Percentiles rank a stretch among this genome's conserved stretches.
phyloP scores from a whole-genome alignment of 2,329 filamentous ascomycete species.

The Fusarium papillatum region DNA sequence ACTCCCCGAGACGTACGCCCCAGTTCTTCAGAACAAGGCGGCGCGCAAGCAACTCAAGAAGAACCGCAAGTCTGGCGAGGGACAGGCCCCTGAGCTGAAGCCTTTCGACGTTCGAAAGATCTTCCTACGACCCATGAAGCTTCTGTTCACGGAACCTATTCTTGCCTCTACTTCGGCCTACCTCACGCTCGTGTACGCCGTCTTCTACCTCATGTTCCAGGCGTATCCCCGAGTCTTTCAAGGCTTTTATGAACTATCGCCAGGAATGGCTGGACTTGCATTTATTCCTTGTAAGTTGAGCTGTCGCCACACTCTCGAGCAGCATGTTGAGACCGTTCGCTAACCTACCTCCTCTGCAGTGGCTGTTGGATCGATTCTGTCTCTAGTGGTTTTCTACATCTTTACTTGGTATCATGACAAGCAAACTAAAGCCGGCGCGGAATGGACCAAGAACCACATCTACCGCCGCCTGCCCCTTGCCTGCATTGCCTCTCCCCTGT shows the following conservation, averaged over 20 bases:
- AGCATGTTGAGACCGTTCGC: background rate
- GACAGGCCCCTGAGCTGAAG: conserved; percentile 54
- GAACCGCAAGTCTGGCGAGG: conserved; percentile 44
- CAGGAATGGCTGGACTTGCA: conserved; percentile 60
- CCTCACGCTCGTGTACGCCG: conserved; percentile 64
- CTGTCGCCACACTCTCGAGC: conserved; percentile 39
- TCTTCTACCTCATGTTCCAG: conserved; percentile 66
- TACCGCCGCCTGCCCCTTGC: conserved; percentile 55
- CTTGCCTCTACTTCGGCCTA: conserved; percentile 62
- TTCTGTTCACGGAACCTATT: conserved; percentile 64
- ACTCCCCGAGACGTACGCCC: conserved; percentile 62
- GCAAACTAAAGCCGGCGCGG: conserved; percentile 39
- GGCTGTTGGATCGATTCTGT: conserved; percentile 38
- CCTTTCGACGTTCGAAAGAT: conserved; percentile 57
- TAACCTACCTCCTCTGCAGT: conserved; percentile 32
- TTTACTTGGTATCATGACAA: conserved; percentile 47
- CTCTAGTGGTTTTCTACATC: conserved; percentile 39
- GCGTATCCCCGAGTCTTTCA: conserved; percentile 65
- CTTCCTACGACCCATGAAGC: conserved; percentile 62
- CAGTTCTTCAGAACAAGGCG: conserved; percentile 63
- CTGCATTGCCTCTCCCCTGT: conserved; percentile 74
- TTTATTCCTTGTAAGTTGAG: conserved; percentile 60
- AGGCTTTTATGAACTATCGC: conserved; percentile 57
- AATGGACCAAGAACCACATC: conserved; percentile 49
- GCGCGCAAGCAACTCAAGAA: conserved; percentile 62